phyloP scores from a whole-genome alignment of 2,329 filamentous ascomycete species.

The Elsinoe ampelina region DNA sequence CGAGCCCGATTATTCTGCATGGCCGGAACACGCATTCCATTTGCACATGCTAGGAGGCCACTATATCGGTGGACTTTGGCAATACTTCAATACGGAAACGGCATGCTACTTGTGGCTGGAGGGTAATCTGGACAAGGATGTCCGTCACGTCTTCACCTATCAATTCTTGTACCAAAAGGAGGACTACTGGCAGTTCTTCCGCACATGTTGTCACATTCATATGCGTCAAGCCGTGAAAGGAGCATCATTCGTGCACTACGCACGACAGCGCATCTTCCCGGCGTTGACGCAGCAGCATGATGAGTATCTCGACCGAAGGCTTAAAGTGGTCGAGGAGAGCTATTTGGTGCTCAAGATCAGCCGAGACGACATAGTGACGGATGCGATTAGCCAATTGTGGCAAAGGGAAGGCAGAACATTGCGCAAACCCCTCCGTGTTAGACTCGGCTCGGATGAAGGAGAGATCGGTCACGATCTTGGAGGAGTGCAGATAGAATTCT shows the following conservation, averaged over 20 bases:
- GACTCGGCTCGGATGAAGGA: constrained; percentile 65
- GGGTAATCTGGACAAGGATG: constrained; percentile 51
- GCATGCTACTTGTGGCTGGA: constrained; percentile 65
- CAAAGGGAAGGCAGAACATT: constrained; percentile 73
- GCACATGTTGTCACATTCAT: constrained; percentile 73
- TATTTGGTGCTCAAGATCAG: constrained; percentile 38
- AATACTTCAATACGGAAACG: constrained; percentile 63
- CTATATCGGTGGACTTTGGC: constrained; percentile 67
- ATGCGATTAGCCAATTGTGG: constrained; percentile 76
- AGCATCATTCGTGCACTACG: constrained; percentile 10
- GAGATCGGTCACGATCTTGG: constrained; percentile 91
- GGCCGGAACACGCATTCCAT: constrained; percentile 20
- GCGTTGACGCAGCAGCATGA: constrained; percentile 10
- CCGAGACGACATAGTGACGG: constrained; percentile 32
- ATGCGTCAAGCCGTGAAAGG: constrained; percentile 49
- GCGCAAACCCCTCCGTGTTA: constrained; percentile 76
- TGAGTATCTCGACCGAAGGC: constrained; percentile 22
- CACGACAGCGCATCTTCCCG: constrained; percentile 12
- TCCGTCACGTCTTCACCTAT: constrained; percentile 67
- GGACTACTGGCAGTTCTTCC: constrained; percentile 71
- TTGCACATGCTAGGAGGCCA: constrained; percentile 44
- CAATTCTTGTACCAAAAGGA: constrained; percentile 69
- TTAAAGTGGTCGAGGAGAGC: constrained; percentile 29
- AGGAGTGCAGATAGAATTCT: constrained; percentile 94
- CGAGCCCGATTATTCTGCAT: neutral